phyloP scores from a whole-genome alignment of 192 early-diverging fungal genomes.

The Entomortierella lignicola region DNA sequence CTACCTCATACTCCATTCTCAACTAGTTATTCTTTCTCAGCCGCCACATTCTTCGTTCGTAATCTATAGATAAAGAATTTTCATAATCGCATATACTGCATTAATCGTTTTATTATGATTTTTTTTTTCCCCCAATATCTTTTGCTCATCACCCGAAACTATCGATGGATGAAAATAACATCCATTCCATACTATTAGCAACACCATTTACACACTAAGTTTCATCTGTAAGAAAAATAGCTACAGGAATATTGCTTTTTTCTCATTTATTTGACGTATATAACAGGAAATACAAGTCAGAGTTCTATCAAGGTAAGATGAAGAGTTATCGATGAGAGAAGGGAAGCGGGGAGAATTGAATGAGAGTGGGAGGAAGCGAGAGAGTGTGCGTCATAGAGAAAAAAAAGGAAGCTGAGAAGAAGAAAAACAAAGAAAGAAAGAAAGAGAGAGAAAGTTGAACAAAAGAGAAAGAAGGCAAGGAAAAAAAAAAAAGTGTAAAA shows the following conservation, averaged over 20 bases:
- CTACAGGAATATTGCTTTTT: background rate
- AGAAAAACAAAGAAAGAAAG: background rate
- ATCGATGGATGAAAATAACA: conserved; percentile 38
- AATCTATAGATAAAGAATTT: conserved; percentile 18
- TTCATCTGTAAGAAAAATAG: background rate
- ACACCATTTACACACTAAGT: background rate
- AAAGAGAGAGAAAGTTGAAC: background rate
- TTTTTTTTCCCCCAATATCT: conserved; percentile 1
- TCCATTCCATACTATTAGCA: background rate
- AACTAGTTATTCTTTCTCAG: too few species aligned
- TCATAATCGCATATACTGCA: conserved; percentile 25
- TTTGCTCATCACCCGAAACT: conserved; percentile 12
- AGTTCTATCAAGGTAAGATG: too few species aligned
- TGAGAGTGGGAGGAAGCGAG: background rate
- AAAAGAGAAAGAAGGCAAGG: background rate
- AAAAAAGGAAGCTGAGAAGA: background rate
- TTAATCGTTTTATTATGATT: conserved; percentile 5
- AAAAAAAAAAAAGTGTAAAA: background rate
- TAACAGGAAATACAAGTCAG: too few species aligned
- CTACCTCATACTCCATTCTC: too few species aligned
- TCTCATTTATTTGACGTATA: background rate
- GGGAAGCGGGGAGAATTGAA: background rate
- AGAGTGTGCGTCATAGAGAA: background rate
- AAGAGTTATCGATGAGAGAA: background rate
- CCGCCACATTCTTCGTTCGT: background rate